phyloP scores from a whole-genome alignment of 2,329 filamentous ascomycete species.

The Neopestalotiopsis clavispora region DNA sequence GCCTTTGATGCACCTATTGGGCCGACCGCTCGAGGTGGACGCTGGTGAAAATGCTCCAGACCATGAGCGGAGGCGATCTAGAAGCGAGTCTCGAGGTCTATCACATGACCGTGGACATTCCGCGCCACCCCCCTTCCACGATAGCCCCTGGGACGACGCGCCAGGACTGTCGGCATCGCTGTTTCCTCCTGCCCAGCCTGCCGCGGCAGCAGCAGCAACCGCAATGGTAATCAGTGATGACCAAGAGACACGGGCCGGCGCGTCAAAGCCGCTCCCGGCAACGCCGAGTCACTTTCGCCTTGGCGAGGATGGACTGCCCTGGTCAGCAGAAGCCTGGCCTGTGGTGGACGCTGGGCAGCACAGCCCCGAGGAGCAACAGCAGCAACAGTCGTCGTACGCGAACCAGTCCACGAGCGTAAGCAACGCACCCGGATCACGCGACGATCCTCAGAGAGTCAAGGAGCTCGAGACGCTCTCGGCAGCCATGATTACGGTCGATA shows the following conservation, averaged over 20 bases:
- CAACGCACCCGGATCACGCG: conserved; percentile 28
- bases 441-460: conserved; percentile 41
- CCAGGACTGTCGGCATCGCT: conserved; percentile 34
- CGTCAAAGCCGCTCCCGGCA: conserved; percentile 50
- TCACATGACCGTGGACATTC: conserved; percentile 52
- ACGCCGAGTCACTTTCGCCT: conserved; percentile 45
- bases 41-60: not conserved
- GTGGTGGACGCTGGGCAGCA: conserved; percentile 30
- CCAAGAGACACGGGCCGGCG: conserved; percentile 19
- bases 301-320: conserved; percentile 53
- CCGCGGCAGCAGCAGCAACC: conserved; percentile 20
- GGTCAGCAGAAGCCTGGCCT: conserved; percentile 46
- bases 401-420: conserved; percentile 29
- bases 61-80: conserved; percentile 21
- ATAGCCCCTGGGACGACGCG: conserved; percentile 51
- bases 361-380: conserved; percentile 23
- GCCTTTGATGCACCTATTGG: not conserved
- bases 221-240: not conserved
- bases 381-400: conserved; percentile 22
- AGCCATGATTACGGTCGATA: conserved; percentile 62
- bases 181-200: conserved; percentile 29
- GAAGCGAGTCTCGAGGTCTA: conserved; percentile 29
- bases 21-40: not conserved
- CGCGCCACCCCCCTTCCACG: conserved; percentile 52
- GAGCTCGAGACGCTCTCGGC: conserved; percentile 55